Base-by-base conservation (phyloP, 2,329 filamentous ascomycete species). In the Alternaria postmessia region DNA sequence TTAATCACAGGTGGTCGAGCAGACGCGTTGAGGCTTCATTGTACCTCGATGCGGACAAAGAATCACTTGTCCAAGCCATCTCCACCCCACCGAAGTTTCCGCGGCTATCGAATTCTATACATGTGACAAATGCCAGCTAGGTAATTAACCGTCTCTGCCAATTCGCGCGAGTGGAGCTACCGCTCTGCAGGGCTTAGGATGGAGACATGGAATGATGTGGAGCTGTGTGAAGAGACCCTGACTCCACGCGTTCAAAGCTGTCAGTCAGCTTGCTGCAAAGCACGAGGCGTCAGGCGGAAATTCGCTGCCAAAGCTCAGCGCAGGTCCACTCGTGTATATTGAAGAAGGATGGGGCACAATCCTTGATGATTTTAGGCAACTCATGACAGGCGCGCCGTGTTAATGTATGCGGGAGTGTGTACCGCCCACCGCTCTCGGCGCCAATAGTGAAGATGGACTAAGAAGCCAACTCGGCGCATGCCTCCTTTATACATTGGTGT, bases 141-240 rank as follows among this genome's bases (percentile, higher is more conserved):
- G 36, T 53, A 51, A 54, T 60, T 56, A 62, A 57, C 54, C 62
- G 63, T 58, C 47, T 28, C 56, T 46, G 42, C 34, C 54, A 54
- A 52, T 51, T 48, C 51, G 42, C 24, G 22, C 51, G 44, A 46
- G 61, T 61, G 58, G 46, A 59, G 32, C 54, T 38, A 39, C 54
- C 44, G 49, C 39, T 28, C 39, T 52, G 47, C 47, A 49, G 22
- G 24, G 51, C 43, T 36, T 44, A 28, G 30, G 24, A 53, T 39
- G 36, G 49, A 28, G 51, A 54, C 18, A 48, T 46, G 56, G 32
- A 28, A 39, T 16, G 22, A 39, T 38, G 52, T 46, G 41, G 51
- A 44, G 41, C 51, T 38, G 41, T 28, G 41, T 53, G 51, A 36
- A 36, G 28, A 38, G 43, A 39, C 56, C 48, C 42, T 41, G 22